Conservation (phyloP, 2,329 filamentous ascomycete species). For the Trichothecium sympodiale region DNA sequence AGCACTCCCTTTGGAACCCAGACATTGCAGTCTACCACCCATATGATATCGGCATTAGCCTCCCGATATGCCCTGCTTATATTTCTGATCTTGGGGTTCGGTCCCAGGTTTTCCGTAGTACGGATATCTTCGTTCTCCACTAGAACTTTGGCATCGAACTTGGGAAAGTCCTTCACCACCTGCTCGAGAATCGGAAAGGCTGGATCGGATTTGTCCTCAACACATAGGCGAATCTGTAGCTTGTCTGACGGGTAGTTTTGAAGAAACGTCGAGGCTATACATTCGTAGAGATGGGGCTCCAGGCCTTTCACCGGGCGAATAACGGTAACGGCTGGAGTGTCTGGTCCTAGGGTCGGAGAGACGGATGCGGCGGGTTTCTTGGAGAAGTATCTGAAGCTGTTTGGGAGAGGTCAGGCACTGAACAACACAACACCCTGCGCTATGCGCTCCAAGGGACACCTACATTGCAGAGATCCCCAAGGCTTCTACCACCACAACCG, state of each 20-base stretch:
- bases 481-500: slow-evolving; percentile 41
- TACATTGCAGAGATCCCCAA: slow-evolving; percentile 49
- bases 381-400: slow-evolving; percentile 44
- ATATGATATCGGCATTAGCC: slow-evolving; percentile 76
- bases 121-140: slow-evolving; percentile 65
- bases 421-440: not conserved
- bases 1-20: slow-evolving; percentile 75
- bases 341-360: slow-evolving; percentile 35
- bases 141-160: slow-evolving; percentile 59
- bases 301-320: slow-evolving; percentile 90
- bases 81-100: slow-evolving; percentile 97
- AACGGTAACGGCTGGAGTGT: slow-evolving; percentile 73
- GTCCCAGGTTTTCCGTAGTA: slow-evolving; percentile 51
- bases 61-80: slow-evolving; percentile 89
- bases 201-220: slow-evolving; percentile 64
- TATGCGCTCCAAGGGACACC: slow-evolving; percentile 9
- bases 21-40: slow-evolving; percentile 94
- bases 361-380: slow-evolving; percentile 34
- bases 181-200: slow-evolving; percentile 63
- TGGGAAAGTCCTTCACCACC: slow-evolving; percentile 62
- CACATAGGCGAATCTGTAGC: slow-evolving; percentile 71
- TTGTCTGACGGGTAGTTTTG: slow-evolving; percentile 71
- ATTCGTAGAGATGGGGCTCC: slow-evolving; percentile 84
- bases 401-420: slow-evolving; percentile 1
- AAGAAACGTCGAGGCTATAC: slow-evolving; percentile 73